Percentiles rank a stretch among this genome's conserved stretches.
Evolutionary conservation across 805 yeast genomes (phyloP).

Genomic region (Limtongia smithiae): DNA sequence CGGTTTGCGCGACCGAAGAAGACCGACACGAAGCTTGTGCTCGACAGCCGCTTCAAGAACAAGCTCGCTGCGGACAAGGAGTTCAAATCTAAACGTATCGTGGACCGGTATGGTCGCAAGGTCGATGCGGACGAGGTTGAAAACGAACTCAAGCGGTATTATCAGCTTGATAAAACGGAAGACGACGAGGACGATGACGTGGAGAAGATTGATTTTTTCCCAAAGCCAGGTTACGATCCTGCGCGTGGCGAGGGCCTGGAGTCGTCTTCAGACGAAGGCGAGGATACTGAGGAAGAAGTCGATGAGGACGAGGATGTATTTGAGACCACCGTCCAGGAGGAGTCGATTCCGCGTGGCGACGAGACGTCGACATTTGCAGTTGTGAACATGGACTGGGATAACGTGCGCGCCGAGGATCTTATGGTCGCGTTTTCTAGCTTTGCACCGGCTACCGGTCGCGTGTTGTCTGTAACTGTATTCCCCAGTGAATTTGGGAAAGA

Average conservation of each 20-base stretch:
- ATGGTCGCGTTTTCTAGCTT: constrained; percentile 86
- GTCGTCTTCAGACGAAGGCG: constrained; percentile 32
- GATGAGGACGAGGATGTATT: constrained; percentile 27
- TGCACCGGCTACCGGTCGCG: constrained; percentile 69
- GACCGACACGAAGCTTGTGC: constrained; percentile 65
- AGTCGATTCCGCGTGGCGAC: constrained; percentile 80
- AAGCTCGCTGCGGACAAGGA: constrained; percentile 57
- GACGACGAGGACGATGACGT: constrained; percentile 30
- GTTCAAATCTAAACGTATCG: constrained; percentile 53
- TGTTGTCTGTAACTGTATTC: constrained; percentile 64
- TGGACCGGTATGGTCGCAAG: constrained; percentile 86
- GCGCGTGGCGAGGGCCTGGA: constrained; percentile 41
- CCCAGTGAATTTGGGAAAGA: constrained; percentile 94
- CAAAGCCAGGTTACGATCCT: constrained; percentile 33
- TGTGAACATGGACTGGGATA: constrained; percentile 97
- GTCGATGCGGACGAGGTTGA: constrained; percentile 44
- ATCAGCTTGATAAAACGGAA: constrained; percentile 48
- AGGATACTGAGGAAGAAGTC: constrained; percentile 34
- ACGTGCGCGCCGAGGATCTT: constrained; percentile 78
- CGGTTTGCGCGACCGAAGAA: constrained; percentile 71
- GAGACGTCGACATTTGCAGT: constrained; percentile 81
- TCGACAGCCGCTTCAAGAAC: constrained; percentile 82
- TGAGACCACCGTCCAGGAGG: constrained; percentile 44
- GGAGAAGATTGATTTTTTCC: constrained; percentile 16
- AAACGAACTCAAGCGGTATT: constrained; percentile 63